A percentile compares a stretch with the other conserved stretches of the same genome.
These are phyloP conservation scores for Daphne laureola DNA, from an alignment of 441 rosid species.

Conservation along the genomic window DNA sequence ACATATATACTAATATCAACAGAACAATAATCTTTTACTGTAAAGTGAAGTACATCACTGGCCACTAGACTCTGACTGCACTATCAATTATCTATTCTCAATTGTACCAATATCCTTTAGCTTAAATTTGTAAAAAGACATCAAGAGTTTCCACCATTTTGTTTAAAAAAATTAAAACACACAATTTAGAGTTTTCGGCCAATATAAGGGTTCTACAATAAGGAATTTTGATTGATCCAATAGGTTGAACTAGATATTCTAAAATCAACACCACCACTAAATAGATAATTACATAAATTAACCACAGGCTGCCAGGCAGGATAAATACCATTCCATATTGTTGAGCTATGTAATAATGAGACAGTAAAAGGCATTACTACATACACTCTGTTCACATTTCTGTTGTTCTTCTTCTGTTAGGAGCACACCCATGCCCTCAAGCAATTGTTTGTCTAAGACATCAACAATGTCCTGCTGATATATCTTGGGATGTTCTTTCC, in stretches of 20 bases:
- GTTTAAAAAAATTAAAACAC: no score
- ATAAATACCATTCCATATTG: no score
- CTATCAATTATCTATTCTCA: no score
- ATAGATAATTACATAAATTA: neutral
- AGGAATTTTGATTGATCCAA: no score
- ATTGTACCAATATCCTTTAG: no score
- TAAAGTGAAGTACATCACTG: no score
- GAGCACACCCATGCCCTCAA: constrained; percentile 99
- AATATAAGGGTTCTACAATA: no score
- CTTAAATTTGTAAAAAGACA: no score
- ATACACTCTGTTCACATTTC: constrained; percentile 81
- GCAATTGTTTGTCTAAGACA: constrained; percentile 92
- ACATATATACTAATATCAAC: constrained; percentile 18
- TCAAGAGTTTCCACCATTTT: no score
- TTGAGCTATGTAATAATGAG: neutral
- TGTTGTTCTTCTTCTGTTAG: constrained; percentile 96
- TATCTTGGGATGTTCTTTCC: constrained; percentile 79
- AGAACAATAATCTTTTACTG: neutral
- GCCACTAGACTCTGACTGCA: no score
- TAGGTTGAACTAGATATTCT: no score
- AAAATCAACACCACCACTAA: neutral
- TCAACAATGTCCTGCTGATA: constrained; percentile 85
- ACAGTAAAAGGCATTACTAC: constrained; percentile 20
- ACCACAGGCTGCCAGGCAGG: constrained; percentile 9
- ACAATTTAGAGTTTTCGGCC: no score